Conservation (phyloP, 2,329 filamentous ascomycete genomes). For the Fusarium floridanum region DNA sequence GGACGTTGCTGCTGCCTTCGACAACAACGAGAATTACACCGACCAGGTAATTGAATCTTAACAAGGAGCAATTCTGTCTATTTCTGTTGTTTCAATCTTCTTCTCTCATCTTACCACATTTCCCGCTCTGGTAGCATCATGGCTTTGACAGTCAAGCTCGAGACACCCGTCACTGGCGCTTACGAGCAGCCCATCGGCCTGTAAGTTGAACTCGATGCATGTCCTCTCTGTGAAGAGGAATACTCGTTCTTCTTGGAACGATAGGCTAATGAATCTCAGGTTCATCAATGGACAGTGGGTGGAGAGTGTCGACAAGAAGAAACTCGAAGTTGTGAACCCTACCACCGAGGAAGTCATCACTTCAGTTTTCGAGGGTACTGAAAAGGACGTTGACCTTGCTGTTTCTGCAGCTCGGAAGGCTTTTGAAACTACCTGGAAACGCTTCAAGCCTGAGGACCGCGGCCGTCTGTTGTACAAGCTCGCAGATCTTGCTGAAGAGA, state of each 20-base stretch:
- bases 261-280: neutral
- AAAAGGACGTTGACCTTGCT: slow-evolving; percentile 87
- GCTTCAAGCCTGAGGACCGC: slow-evolving; percentile 78
- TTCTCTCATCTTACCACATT: neutral
- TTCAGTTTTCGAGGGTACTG: slow-evolving; percentile 85
- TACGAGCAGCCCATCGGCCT: slow-evolving; percentile 72
- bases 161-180: slow-evolving; percentile 74
- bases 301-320: slow-evolving; percentile 83
- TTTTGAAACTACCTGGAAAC: slow-evolving; percentile 79
- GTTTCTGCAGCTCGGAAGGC: slow-evolving; percentile 88
- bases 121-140: neutral
- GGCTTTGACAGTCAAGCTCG: slow-evolving; percentile 68
- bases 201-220: slow-evolving; percentile 50
- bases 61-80: neutral
- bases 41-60: neutral
- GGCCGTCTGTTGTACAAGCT: slow-evolving; percentile 79
- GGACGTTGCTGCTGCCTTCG: neutral
- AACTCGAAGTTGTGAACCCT: slow-evolving; percentile 93
- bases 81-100: neutral
- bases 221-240: neutral
- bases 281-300: slow-evolving; percentile 95
- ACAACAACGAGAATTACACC: neutral
- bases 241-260: neutral
- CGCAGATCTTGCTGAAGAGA: slow-evolving; percentile 83
- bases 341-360: slow-evolving; percentile 86